Evolutionary conservation across 305 asterid species (phyloP).

Genomic region (Fraxinus paxiana): DNA sequence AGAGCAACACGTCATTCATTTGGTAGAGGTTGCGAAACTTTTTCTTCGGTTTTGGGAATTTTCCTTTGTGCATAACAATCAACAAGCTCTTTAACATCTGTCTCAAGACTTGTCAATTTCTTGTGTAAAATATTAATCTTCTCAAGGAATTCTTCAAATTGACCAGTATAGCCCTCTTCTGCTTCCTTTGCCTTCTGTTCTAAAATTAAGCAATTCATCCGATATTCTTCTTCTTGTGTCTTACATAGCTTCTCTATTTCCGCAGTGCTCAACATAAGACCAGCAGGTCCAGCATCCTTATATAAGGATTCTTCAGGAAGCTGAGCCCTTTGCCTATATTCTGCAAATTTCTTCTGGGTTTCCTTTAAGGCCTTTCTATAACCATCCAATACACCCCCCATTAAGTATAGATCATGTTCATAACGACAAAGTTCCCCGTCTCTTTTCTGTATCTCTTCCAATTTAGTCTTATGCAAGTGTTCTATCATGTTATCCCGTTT

Average conservation of each 20-base stretch:
- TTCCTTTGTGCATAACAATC: background rate
- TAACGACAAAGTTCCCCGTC: constrained; percentile 49
- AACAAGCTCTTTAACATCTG: background rate
- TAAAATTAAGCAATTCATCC: constrained; percentile 35
- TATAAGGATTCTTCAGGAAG: constrained; percentile 66
- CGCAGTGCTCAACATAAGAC: constrained; percentile 54
- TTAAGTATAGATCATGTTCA: constrained; percentile 56
- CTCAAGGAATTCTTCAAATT: constrained; percentile 24
- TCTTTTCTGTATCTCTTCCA: constrained; percentile 56
- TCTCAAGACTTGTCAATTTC: constrained; percentile 27
- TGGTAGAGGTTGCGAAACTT: constrained; percentile 2
- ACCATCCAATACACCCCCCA: constrained; percentile 56
- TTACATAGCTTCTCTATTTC: constrained; percentile 54
- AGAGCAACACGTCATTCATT: background rate
- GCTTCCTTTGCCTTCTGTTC: constrained; percentile 49
- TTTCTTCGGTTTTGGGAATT: constrained; percentile 7
- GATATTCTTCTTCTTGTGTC: constrained; percentile 60
- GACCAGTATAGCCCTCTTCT: constrained; percentile 29
- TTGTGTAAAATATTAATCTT: constrained; percentile 30
- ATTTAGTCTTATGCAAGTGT: constrained; percentile 45
- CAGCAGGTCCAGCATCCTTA: constrained; percentile 67
- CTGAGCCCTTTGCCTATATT: constrained; percentile 47
- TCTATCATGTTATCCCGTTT: constrained; percentile 56
- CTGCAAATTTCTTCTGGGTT: constrained; percentile 50
- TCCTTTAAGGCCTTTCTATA: constrained; percentile 65